phyloP scores from a whole-genome alignment of 2,329 filamentous ascomycete species.

The Aspergillus fischeri region DNA sequence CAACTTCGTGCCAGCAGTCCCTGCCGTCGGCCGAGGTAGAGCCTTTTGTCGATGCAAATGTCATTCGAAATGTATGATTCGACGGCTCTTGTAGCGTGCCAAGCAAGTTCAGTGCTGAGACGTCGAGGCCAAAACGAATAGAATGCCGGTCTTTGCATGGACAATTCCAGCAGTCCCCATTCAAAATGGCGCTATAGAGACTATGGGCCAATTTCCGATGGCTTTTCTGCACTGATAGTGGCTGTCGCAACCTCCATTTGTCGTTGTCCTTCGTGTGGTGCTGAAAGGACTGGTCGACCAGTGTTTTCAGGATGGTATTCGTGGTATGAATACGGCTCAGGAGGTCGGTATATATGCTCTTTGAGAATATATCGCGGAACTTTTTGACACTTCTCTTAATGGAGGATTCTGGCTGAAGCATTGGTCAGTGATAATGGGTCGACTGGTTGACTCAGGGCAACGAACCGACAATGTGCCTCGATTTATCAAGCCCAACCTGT shows the following conservation, averaged over 20 bases:
- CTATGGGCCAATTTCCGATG: neutral
- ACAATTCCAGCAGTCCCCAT: conserved; percentile 8
- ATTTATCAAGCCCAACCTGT: neutral
- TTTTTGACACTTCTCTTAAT: conserved; percentile 1
- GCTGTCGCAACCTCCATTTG: neutral
- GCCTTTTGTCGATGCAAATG: neutral
- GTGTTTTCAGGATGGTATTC: conserved; percentile 11
- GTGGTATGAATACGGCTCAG: conserved; percentile 7
- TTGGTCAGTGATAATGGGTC: too few relatives aligned
- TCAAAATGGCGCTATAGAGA: conserved; percentile 4
- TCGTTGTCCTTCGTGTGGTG: neutral
- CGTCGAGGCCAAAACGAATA: conserved; percentile 1
- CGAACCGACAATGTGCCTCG: neutral
- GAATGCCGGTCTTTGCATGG: neutral
- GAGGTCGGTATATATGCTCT: conserved; percentile 13
- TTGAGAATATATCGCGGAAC: conserved; percentile 11
- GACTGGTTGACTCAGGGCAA: neutral
- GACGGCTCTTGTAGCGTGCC: neutral
- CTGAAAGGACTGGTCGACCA: conserved; percentile 10
- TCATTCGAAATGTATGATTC: neutral
- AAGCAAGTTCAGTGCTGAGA: neutral
- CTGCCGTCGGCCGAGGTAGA: too few relatives aligned
- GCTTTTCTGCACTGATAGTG: neutral
- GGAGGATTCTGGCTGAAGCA: neutral
- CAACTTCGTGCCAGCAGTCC: neutral